Evolutionary conservation across 495 filamentous ascomycete species (phyloP).

Genomic region (Lasiosphaeriaceae sp.): DNA sequence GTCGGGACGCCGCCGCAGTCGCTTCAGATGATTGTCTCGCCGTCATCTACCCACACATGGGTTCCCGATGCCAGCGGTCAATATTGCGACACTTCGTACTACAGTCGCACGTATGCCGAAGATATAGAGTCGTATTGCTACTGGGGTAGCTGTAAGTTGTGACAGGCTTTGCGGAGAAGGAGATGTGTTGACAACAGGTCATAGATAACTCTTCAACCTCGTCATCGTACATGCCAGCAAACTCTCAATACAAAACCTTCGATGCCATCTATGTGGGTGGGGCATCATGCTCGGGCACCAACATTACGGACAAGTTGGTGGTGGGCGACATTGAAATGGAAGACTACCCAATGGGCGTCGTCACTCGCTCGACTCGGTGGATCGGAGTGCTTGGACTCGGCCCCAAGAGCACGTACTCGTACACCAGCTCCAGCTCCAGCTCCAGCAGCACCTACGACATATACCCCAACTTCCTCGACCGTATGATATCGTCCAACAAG

Average conservation of each 20-base stretch:
- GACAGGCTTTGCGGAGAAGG: too few relatives aligned
- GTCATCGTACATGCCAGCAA: constrained; percentile 56
- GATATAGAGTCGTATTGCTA: constrained; percentile 13
- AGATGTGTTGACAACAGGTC: too few relatives aligned
- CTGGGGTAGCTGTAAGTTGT: constrained; percentile 32
- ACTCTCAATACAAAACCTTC: constrained; percentile 54
- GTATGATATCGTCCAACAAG: constrained; percentile 58
- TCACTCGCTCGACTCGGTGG: constrained; percentile 49
- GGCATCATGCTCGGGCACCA: constrained; percentile 60
- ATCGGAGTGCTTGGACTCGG: constrained; percentile 79
- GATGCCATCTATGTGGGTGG: constrained; percentile 68
- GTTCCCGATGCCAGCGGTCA: constrained; percentile 52
- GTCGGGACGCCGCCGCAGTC: constrained; percentile 61
- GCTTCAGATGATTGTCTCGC: constrained; percentile 58
- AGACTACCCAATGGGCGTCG: constrained; percentile 72
- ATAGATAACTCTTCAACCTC: constrained; percentile 52
- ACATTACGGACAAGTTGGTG: constrained; percentile 63
- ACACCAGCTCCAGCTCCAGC: constrained; percentile 29
- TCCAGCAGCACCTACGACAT: constrained; percentile 7
- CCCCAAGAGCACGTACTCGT: constrained; percentile 61
- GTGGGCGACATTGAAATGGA: constrained; percentile 58
- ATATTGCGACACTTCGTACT: constrained; percentile 39
- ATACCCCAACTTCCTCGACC: constrained; percentile 67
- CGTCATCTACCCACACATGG: constrained; percentile 74
- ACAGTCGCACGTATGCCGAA: constrained; percentile 10